A percentile compares a stretch with the other conserved stretches of the same genome.
Conservation (phyloP, 192 early-diverging fungal species). For the Fimicolochytrium jonesii region DNA sequence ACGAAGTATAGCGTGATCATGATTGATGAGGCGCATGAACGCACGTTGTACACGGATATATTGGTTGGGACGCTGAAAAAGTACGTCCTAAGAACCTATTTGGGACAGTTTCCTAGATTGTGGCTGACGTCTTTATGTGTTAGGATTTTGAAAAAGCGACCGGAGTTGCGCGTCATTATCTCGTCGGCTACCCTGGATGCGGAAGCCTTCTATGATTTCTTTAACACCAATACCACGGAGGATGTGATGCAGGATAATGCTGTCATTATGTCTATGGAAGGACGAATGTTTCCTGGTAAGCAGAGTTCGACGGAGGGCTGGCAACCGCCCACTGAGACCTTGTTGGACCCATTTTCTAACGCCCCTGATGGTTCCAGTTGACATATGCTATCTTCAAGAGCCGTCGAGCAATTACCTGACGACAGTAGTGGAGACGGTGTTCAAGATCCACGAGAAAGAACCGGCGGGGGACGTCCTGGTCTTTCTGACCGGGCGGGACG, state of each 20-base stretch:
- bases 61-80: conserved; percentile 72
- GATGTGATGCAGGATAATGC: conserved; percentile 45
- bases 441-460: conserved; percentile 71
- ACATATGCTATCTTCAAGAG: conserved; percentile 51
- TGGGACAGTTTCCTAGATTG: not conserved
- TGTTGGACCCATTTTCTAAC: no score
- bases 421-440: conserved; percentile 61
- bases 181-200: conserved; percentile 83
- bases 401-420: conserved; percentile 66
- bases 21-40: conserved; percentile 77
- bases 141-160: conserved; percentile 69
- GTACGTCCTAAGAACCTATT: conserved; percentile 38
- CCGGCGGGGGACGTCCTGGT: conserved; percentile 63
- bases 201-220: conserved; percentile 65
- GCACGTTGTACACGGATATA: conserved; percentile 70
- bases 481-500: conserved; percentile 70
- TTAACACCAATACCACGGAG: conserved; percentile 51
- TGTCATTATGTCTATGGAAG: conserved; percentile 69
- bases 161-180: conserved; percentile 69
- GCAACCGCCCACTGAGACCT: not conserved
- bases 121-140: not conserved
- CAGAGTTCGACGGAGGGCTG: no score
- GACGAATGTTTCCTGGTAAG: conserved; percentile 72
- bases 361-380: no score
- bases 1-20: conserved; percentile 70